phyloP scores from a whole-genome alignment of 1,284 basidiomycete genomes.

The Cutaneotrichosporon curvatum region DNA sequence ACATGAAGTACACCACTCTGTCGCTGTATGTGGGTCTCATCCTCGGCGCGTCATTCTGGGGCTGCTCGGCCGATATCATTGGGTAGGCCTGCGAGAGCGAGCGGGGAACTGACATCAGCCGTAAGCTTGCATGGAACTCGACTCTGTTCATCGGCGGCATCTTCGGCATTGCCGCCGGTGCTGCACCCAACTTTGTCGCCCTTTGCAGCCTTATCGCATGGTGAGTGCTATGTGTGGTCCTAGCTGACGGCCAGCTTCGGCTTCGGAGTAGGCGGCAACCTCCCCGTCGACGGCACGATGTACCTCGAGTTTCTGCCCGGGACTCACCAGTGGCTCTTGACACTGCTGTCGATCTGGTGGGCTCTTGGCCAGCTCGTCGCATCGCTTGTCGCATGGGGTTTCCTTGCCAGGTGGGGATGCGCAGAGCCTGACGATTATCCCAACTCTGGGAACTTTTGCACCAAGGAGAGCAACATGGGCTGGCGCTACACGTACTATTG shows the following conservation, averaged over 20 bases:
- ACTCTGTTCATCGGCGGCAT: constrained; percentile 57
- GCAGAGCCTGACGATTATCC: constrained; percentile 2
- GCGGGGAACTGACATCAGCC: constrained; percentile 33
- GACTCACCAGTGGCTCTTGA: constrained; percentile 57
- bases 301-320: constrained; percentile 56
- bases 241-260: constrained; percentile 25
- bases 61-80: constrained; percentile 43
- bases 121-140: constrained; percentile 55
- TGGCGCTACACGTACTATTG: constrained; percentile 58
- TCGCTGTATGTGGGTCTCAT: constrained; percentile 57
- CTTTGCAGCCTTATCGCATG: constrained; percentile 28
- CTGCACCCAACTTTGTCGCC: constrained; percentile 52
- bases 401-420: constrained; percentile 13
- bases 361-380: constrained; percentile 52
- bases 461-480: constrained; percentile 52
- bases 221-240: too few relatives aligned
- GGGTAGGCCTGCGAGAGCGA: constrained; percentile 23
- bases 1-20: constrained; percentile 46
- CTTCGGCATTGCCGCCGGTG: constrained; percentile 57
- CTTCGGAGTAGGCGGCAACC: constrained; percentile 56
- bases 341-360: constrained; percentile 62
- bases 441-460: constrained; percentile 45
- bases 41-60: constrained; percentile 55
- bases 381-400: constrained; percentile 48
- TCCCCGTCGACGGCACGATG: constrained; percentile 56